A percentile compares a stretch with the other conserved stretches of the same genome.
Evolutionary conservation across 176 grass and related monocot species (phyloP).

Genomic region (Dactylis glomerata): DNA sequence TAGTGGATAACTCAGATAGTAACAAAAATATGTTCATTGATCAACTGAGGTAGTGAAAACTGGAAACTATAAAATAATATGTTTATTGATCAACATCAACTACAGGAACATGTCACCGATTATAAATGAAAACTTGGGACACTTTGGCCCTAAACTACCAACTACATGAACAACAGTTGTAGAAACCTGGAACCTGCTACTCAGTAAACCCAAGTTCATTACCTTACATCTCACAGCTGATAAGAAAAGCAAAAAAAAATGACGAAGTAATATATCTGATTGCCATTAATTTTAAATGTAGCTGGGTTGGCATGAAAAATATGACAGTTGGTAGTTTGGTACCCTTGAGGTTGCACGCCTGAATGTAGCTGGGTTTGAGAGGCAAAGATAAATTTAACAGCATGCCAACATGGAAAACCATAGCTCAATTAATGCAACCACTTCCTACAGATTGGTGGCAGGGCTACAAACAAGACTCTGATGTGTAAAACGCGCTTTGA

Average conservation of each 20-base stretch:
- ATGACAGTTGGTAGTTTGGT: background rate
- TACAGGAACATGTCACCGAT: background rate
- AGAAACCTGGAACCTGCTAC: background rate
- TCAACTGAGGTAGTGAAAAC: background rate
- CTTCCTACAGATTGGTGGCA: background rate
- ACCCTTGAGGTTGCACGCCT: background rate
- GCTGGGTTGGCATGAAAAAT: too few species aligned
- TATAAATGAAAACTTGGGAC: background rate
- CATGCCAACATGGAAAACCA: background rate
- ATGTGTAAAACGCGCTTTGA: background rate
- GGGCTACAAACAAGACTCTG: background rate
- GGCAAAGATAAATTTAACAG: background rate
- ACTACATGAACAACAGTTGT: background rate
- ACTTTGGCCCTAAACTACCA: background rate
- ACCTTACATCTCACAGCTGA: background rate
- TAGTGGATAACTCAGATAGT: background rate
- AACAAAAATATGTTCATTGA: background rate
- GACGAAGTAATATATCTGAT: background rate
- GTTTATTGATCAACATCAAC: background rate
- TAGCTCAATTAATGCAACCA: background rate
- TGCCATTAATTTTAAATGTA: background rate
- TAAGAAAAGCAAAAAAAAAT: background rate
- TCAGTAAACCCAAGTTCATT: constrained; percentile 2
- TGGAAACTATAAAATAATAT: background rate
- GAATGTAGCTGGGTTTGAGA: background rate